A percentile compares a stretch with the other conserved stretches of the same genome.
Evolutionary conservation across 1,284 basidiomycete genomes (phyloP).

Genomic region (Neolentinus lepideus): DNA sequence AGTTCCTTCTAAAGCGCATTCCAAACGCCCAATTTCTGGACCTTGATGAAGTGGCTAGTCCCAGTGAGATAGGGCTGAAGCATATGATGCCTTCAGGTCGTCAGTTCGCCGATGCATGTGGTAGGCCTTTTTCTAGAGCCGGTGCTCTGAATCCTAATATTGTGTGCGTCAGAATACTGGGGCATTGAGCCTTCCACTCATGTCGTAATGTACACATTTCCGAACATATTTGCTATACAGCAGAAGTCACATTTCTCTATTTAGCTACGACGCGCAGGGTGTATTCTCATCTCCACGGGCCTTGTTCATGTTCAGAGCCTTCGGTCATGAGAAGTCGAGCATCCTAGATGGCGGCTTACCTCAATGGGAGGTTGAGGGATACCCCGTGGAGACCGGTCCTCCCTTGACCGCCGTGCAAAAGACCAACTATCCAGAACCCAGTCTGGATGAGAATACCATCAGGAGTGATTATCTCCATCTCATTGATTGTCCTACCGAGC

Average conservation of each 20-base stretch:
- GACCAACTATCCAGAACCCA: slow-evolving; percentile 48
- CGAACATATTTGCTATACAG: neutral
- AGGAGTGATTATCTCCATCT: slow-evolving; percentile 43
- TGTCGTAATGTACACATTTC: slow-evolving; percentile 65
- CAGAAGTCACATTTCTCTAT: slow-evolving; percentile 7
- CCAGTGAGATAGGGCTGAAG: slow-evolving; percentile 69
- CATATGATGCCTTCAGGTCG: slow-evolving; percentile 88
- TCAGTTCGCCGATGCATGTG: slow-evolving; percentile 75
- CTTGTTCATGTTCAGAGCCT: slow-evolving; percentile 87
- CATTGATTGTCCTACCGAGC: slow-evolving; percentile 13
- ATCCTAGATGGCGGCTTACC: slow-evolving; percentile 88
- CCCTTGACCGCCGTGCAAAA: slow-evolving; percentile 16
- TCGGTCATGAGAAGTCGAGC: slow-evolving; percentile 81
- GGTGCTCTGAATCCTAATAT: slow-evolving; percentile 1
- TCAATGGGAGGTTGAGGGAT: slow-evolving; percentile 71
- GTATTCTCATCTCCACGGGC: slow-evolving; percentile 89
- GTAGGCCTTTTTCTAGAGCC: slow-evolving; percentile 36
- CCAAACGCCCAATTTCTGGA: slow-evolving; percentile 77
- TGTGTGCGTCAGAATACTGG: slow-evolving; percentile 43
- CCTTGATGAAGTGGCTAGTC: slow-evolving; percentile 71
- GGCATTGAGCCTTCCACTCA: slow-evolving; percentile 74
- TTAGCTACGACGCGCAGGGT: slow-evolving; percentile 80
- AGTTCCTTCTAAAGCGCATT: slow-evolving; percentile 65
- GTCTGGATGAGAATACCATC: slow-evolving; percentile 41
- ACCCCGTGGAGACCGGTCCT: slow-evolving; percentile 49